These are phyloP conservation scores for Aureobasidium subglaciale DNA, from an alignment of 2,329 filamentous ascomycete genomes.

Conservation along the genomic window DNA sequence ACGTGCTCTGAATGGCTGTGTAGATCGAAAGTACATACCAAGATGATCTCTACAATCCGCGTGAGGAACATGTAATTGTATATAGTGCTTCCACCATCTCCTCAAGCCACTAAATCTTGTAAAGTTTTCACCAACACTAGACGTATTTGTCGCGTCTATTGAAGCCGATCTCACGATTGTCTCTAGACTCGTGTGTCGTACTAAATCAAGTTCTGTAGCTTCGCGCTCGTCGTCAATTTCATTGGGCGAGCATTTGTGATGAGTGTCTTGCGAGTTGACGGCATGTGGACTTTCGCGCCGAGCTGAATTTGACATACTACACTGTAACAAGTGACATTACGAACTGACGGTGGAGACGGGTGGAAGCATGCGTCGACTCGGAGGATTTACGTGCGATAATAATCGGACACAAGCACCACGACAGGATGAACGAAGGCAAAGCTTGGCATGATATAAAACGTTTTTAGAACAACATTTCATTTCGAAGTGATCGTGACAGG, in stretches of 20 bases:
- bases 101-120: conserved; percentile 19
- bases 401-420: too few relatives aligned
- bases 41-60: conserved; percentile 49
- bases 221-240: conserved; percentile 24
- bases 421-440: not conserved
- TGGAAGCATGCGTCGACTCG: not conserved
- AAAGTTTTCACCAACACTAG: not conserved
- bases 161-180: not conserved
- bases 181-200: conserved; percentile 11
- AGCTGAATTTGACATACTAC: not conserved
- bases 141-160: not conserved
- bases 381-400: too few relatives aligned
- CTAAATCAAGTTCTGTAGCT: conserved; percentile 27
- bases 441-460: not conserved
- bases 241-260: not conserved
- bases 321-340: not conserved
- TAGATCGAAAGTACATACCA: conserved; percentile 36
- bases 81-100: conserved; percentile 44
- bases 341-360: not conserved
- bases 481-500: not conserved
- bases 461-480: not conserved
- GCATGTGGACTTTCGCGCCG: not conserved
- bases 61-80: conserved; percentile 45
- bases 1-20: too few relatives aligned
- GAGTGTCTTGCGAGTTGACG: not conserved